A percentile compares a stretch with the other conserved stretches of the same genome.
Evolutionary conservation across 192 early-diverging fungal genomes (phyloP).

Genomic region (Coemansia sp.): DNA sequence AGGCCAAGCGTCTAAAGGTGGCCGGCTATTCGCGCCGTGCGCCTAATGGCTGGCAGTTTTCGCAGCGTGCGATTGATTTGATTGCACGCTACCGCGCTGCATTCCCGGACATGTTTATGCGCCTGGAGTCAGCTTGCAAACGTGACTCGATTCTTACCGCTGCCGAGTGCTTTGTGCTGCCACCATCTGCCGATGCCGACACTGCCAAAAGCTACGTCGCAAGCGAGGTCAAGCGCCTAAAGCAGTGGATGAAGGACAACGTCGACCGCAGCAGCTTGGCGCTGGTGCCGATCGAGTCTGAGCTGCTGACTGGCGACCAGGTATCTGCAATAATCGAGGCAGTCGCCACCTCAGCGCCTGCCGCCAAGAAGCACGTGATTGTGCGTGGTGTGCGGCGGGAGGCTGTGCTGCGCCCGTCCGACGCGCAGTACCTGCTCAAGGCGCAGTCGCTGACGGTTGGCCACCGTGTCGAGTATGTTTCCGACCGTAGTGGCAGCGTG

Average conservation of each 20-base stretch:
- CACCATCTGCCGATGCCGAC: not conserved
- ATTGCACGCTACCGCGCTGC: conserved; percentile 66
- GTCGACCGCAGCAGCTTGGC: conserved; percentile 16
- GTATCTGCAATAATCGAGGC: conserved; percentile 23
- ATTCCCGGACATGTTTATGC: conserved; percentile 62
- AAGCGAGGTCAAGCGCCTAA: conserved; percentile 44
- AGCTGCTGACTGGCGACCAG: conserved; percentile 26
- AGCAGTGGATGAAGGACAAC: conserved; percentile 50
- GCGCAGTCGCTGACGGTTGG: conserved; percentile 82
- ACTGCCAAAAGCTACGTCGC: conserved; percentile 26
- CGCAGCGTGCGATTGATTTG: conserved; percentile 71
- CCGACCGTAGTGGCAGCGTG: conserved; percentile 65
- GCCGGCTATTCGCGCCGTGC: conserved; percentile 82
- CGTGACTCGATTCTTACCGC: conserved; percentile 12
- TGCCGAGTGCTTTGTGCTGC: conserved; percentile 31
- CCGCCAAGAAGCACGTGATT: conserved; percentile 15
- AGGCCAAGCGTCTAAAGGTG: conserved; percentile 81
- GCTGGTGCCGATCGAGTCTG: conserved; percentile 36
- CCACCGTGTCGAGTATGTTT: conserved; percentile 77
- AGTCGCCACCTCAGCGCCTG: not conserved
- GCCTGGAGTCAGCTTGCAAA: conserved; percentile 13
- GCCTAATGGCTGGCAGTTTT: conserved; percentile 82
- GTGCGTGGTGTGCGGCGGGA: conserved; percentile 41
- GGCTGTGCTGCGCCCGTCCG: conserved; percentile 76
- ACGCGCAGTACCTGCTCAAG: conserved; percentile 67